Conservation (phyloP, 345 rosid species). For the Eucalyptus paniculata region DNA sequence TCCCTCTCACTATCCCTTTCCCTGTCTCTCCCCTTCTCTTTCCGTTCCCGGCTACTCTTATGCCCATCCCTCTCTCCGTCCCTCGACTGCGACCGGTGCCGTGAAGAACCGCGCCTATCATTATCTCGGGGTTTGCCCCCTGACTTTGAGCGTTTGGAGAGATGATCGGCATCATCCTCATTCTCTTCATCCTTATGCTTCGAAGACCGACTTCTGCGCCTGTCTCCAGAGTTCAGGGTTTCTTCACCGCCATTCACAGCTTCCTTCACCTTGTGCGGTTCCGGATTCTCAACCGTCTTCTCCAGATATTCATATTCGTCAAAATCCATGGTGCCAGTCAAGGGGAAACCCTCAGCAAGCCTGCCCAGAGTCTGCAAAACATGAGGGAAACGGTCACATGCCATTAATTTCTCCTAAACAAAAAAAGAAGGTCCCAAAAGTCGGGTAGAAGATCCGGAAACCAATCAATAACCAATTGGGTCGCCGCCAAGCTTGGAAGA, state of each 20-base stretch:
- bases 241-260: constrained; percentile 36
- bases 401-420: background rate
- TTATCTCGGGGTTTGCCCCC: constrained; percentile 37
- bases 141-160: constrained; percentile 39
- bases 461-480: background rate
- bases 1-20: constrained; percentile 44
- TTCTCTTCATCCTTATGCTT: constrained; percentile 45
- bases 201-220: constrained; percentile 34
- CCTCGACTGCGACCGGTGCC: constrained; percentile 47
- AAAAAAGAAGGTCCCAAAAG: background rate
- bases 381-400: background rate
- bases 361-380: background rate
- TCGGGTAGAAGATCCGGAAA: background rate
- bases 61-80: constrained; percentile 68
- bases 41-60: constrained; percentile 42
- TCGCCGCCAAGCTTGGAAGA: background rate
- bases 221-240: constrained; percentile 5
- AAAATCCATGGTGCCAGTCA: constrained; percentile 43
- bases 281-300: constrained; percentile 76
- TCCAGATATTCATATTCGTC: constrained; percentile 97
- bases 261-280: constrained; percentile 30
- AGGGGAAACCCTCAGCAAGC: background rate
- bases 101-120: constrained; percentile 27
- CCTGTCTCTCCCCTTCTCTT: constrained; percentile 43
- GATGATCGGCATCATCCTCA: constrained; percentile 27